Evolutionary conservation across 345 rosid genomes (phyloP), one percentile per base, ranked within the genome.

Genomic region (Physaria fendleri): DNA sequence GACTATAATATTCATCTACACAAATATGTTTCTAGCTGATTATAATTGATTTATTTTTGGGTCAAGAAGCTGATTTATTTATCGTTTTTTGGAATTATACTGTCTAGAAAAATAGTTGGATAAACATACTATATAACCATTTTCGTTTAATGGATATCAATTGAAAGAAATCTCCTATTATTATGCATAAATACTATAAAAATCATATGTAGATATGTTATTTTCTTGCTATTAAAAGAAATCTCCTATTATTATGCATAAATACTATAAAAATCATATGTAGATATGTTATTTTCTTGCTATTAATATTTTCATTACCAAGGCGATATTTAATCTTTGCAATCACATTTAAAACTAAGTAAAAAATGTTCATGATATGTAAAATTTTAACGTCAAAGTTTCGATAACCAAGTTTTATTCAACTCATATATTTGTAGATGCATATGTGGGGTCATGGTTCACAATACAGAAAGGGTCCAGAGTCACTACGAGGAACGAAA

Each of bases 361-460:
- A 29, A 25, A 35, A 37, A 3, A 3, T 9, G 33, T 6, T 27
- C 35, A 49, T 57, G 41, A 18, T 56, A 45, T 16, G 28, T 27
- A 32, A 39, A 10, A n/a, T n/a, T 22, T 40, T 48, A 15, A 66
- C 35, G 37, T 57, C 35, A 42, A 30, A 28, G 20, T 40, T 30
- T 27, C 39, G n/a, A 54, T 37, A 16, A 24, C 18, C 13, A 32
- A 13, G 28, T 8, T 35, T n/a, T 42, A 32, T 16, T 69, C 14
- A 21, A 33, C 14, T 23, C 1, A 47, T 18, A 23, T 46, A 0
- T 30, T 2, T 46, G 64, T 38, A 89, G 95, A 89, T 89, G 97
- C 97, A 89, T 68, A 84, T 86, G 97, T 89, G 97, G 97, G 95
- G 95, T 32, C 97, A 89, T 72, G 97, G 97, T 21, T 86, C 92